Percentiles rank a stretch among this genome's conserved stretches.
phyloP scores from a whole-genome alignment of 2,329 filamentous ascomycete genomes.

The Trichoderma arundinaceum region DNA sequence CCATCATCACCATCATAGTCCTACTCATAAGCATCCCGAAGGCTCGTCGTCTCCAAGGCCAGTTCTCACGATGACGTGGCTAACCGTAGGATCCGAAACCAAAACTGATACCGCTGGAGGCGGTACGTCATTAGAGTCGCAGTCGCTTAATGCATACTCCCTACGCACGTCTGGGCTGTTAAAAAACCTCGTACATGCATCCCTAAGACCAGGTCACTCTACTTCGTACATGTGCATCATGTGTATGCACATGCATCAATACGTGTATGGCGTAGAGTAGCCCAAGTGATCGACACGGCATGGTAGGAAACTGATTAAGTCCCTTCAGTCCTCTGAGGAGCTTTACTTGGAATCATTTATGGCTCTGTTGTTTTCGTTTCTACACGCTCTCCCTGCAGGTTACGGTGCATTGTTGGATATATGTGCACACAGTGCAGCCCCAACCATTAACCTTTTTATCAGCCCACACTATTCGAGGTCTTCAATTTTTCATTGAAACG shows the following conservation, averaged over 20 bases:
- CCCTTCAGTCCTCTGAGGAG: not conserved
- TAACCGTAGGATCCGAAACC: not conserved
- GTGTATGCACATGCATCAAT: conserved; percentile 15
- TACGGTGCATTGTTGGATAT: not conserved
- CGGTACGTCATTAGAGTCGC: conserved; percentile 17
- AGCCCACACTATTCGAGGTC: not conserved
- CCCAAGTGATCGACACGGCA: conserved; percentile 13
- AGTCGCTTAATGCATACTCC: conserved; percentile 22
- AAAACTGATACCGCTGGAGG: not conserved
- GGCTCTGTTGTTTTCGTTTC: too few relatives aligned
- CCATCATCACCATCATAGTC: not conserved
- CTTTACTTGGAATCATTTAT: not conserved
- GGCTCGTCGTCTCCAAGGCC: not conserved
- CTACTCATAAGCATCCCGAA: not conserved
- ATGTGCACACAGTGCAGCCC: not conserved
- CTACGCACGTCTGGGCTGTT: not conserved
- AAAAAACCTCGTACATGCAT: not conserved
- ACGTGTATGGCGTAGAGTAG: conserved; percentile 18
- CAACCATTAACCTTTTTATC: not conserved
- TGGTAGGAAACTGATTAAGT: conserved; percentile 6
- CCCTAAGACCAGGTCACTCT: not conserved
- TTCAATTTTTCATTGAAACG: not conserved
- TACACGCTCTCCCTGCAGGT: not conserved
- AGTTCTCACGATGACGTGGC: conserved; percentile 12
- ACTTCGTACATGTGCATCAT: conserved; percentile 13